Evolutionary conservation across 2,329 filamentous ascomycete genomes (phyloP), one percentile per base, ranked within the genome.

Genomic region (Ophiobolus disseminans): DNA sequence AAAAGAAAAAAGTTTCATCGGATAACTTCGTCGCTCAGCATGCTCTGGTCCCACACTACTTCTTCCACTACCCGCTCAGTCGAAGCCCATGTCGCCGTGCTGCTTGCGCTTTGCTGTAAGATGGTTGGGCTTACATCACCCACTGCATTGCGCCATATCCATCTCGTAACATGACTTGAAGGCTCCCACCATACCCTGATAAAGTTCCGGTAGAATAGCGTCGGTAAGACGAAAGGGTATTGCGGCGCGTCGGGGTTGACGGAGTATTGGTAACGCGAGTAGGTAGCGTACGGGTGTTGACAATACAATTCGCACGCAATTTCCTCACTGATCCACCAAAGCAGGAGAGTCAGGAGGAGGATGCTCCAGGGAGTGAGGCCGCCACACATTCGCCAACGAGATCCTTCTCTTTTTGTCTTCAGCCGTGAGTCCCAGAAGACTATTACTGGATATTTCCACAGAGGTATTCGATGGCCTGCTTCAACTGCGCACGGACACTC

Each of bases 151-250:
- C 35, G 37, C 38, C 47, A 50, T 23, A 58, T 38, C 64, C 63
- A 68, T 7, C 50, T 57, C 13, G 59, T 34, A 11, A 58, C 49
- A 21, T 51, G 57, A 4, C 26, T 62, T 5, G 70, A 40, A 4
- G 74, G 74, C 4, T 53, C 45, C 69, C 73, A 74, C 41, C 75
- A 67, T 4, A 23, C 60, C 63, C n/a, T n/a, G 22, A 72, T 50
- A 5, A 76, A 62, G 4, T 69, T 71, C 16, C 76, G 66, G 37
- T 75, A 81, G 3, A 83, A 48, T 62, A 85, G 74, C 3, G 81
- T 84, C 3, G 81, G 80, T 4, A 83, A 74, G 4, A 83, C 81
- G 50, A 78, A 82, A 0, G 83, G 83, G 40, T 78, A 82, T 17
- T 72, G 61, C 0, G 83, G 83, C 8, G 80, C 80, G 52, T 82